Base-by-base conservation (phyloP, 441 rosid genomes). In the Kokia cookei region DNA sequence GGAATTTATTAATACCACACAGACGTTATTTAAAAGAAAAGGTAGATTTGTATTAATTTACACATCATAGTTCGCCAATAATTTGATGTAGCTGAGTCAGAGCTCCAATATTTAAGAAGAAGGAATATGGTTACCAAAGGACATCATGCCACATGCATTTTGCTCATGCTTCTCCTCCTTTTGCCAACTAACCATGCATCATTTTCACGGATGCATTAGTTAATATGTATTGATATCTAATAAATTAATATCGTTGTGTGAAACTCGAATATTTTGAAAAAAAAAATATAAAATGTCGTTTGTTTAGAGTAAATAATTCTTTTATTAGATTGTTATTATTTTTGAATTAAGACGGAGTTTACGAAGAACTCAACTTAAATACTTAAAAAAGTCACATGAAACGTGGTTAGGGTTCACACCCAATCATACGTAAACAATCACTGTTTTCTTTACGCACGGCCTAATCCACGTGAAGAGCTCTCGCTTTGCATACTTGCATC, bases 401-500 rank as follows among this genome's bases (percentile, higher is more conserved):
- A 7, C 0, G 2, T 40, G 2, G 0, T 40, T 10, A 0, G 7
- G 0, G 43, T 40, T 40, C 2, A 40, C 10, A 2, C 0, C 10
- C 10, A 1, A 29, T 29, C 0, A 29, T 29, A 29, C 4, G 5
- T 0, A 40, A 40, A 7, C 10, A 0, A 40, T 19, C 22, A 19
- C 22, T 19, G 0, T 4, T 7, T 7, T 40, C 7, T 40, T 7
- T 7, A 37, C 0, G 8, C 2, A 37, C 0, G 2, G 6, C 2
- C 6, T 37, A 6, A 37, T 0, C 1, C 0, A 0, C 2, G 7
- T 40, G 43, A 40, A 2, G 10, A 40, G 10, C 0, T 40, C 2
- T 40, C 2, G 2, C 2, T 40, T 40, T 40, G 2, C 7, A 40
- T 40, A 40, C 10, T 40, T 40, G 10, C 10, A 40, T 40, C 2